These are phyloP conservation scores for Podospora didyma DNA, from an alignment of 495 filamentous ascomycete genomes.

Conservation along the genomic window DNA sequence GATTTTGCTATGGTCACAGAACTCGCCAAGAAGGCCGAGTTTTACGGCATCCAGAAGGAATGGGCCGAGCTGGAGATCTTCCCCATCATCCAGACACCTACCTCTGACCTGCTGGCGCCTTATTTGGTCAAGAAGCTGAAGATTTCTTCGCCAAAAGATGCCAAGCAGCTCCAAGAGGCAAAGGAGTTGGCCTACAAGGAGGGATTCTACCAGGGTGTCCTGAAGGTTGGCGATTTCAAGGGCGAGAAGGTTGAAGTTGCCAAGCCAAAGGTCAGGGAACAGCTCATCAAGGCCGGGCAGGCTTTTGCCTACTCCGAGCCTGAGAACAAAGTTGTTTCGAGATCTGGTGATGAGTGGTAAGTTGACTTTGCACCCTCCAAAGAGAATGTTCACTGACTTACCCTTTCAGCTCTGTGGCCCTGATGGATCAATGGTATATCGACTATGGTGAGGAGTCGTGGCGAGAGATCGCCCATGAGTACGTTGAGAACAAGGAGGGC, in stretches of 20 bases:
- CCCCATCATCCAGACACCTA: conserved; percentile 84
- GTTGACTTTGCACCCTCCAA: too few species aligned
- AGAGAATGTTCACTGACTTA: too few species aligned
- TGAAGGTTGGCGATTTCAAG: conserved; percentile 80
- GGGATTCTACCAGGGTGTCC: conserved; percentile 86
- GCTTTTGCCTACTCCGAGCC: conserved; percentile 89
- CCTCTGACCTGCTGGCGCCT: conserved; percentile 78
- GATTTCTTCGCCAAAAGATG: conserved; percentile 89
- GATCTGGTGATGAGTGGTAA: conserved; percentile 68
- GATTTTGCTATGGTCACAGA: conserved; percentile 84
- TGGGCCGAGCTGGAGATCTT: conserved; percentile 82
- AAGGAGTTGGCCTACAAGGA: conserved; percentile 93
- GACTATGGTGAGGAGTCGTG: conserved; percentile 9
- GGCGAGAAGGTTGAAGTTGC: conserved; percentile 74
- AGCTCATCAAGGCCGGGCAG: conserved; percentile 68
- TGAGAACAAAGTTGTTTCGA: conserved; percentile 72
- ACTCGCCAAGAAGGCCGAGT: conserved; percentile 86
- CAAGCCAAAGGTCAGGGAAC: conserved; percentile 73
- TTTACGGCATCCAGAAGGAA: conserved; percentile 87
- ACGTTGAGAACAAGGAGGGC: conserved; percentile 55
- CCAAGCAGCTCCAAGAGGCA: conserved; percentile 74
- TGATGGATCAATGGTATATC: conserved; percentile 90
- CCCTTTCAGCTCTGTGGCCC: conserved; percentile 58
- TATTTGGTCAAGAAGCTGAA: conserved; percentile 81
- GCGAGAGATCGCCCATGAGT: conserved; percentile 24